Evolutionary conservation across 768 basidiomycete genomes (phyloP), one percentile per base, ranked within the genome.

Genomic region (Auricularia auricula-judae): DNA sequence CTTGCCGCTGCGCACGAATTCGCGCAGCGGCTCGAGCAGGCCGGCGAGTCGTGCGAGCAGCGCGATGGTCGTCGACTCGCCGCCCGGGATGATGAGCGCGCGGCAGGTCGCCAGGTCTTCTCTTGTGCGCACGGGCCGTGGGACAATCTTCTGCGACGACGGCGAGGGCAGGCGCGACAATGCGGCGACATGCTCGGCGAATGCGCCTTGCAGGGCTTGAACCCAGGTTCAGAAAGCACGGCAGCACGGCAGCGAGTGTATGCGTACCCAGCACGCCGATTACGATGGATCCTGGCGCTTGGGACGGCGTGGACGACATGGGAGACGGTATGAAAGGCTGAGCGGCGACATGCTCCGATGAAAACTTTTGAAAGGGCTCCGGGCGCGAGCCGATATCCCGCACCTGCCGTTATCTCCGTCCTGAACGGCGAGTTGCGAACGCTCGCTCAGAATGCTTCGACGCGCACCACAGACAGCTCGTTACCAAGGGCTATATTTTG

Each of bases 41-140:
- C 91, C 91, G 0, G 87, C 82, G 35, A 86, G 80, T 63, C 81
- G 81, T 35, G 86, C 91, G 21, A 88, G 80, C 61, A 91, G 80
- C 1, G 86, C 90, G 66, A 98, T 98, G 2, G 94, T 92, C 4
- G 96, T 98, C 3, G 91, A 93, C 76, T 98, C 96, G 77, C 96
- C 96, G 5, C 95, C 96, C 11, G 96, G 96, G 67, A 98, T 92
- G 66, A 98, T 86, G 61, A 98, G 79, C 1, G 88, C 95, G 68
- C 91, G 84, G 72, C 93, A 96, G 63, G 71, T 74, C 62, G 76
- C 75, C 36, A 98, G 82, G 65, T 97, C 93, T n/a, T 83, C 82
- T 2, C 81, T 76, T 2, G 85, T 89, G 58, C 88, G 87, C 14
- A 98, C 90, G 23, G 85, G 81, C 18, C 72, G 70, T 0, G 76